Evolutionary conservation across 805 yeast species (phyloP).

Genomic region (Yarrowia sp.): DNA sequence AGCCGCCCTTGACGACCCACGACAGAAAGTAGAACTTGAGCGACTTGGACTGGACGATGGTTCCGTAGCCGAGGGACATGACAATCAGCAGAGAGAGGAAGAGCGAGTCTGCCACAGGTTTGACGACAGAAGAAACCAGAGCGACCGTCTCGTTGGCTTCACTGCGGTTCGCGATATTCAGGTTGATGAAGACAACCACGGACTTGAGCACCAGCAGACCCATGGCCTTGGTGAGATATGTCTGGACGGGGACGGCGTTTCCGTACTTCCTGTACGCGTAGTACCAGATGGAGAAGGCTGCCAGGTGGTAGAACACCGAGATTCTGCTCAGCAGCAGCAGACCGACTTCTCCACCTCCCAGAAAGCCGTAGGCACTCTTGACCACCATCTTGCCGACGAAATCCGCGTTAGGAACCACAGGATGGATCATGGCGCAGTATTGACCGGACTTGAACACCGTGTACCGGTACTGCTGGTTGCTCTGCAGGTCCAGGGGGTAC

Average conservation of each 20-base stretch:
- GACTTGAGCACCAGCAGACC: neutral
- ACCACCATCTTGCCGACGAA: neutral
- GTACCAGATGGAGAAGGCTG: neutral
- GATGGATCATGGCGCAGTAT: neutral
- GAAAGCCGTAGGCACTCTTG: conserved; percentile 1
- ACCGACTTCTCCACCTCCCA: neutral
- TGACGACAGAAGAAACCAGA: neutral
- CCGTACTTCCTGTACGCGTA: neutral
- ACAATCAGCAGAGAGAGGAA: neutral
- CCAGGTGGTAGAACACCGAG: neutral
- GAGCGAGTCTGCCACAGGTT: neutral
- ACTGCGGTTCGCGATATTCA: neutral
- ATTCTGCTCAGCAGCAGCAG: neutral
- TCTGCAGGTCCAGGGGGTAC: neutral
- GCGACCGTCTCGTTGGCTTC: neutral
- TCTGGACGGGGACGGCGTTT: neutral
- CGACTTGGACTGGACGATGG: neutral
- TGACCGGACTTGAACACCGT: neutral
- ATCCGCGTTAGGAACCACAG: neutral
- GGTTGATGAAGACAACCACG: neutral
- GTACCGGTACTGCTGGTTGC: neutral
- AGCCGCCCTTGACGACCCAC: neutral
- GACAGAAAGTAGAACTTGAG: neutral
- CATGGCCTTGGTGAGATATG: neutral
- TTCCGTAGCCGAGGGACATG: neutral